Evolutionary conservation across 2,329 filamentous ascomycete genomes (phyloP), one percentile per base, ranked within the genome.

Genomic region (Ilyonectria mors-panacis): DNA sequence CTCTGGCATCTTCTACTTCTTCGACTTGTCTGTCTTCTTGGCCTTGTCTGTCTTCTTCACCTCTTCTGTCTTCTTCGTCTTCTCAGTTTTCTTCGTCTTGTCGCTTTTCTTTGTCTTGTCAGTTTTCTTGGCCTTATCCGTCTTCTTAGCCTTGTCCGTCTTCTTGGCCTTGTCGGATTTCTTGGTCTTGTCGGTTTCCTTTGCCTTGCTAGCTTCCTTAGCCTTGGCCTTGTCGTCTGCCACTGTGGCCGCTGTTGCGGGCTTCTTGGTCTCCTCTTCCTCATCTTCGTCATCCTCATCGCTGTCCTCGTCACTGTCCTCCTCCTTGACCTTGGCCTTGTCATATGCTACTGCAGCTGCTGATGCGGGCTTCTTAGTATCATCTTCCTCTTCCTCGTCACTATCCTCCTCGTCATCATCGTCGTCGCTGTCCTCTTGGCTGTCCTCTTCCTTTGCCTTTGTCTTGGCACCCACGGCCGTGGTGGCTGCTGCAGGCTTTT

Each of bases 191-290:
- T 39, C 54, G 12, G 62, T 58, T 3, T 45, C 33, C 13, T 65
- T 69, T 30, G 28, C 10, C n/a, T 48, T 48, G 45, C 23, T 19
- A 5, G 35, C 15, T 26, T 42, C 15, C 53, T 56, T 44, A 21
- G 28, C 17, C 33, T 58, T 54, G 13, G 60, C 56, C 28, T 67
- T 67, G 28, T 53, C 26, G 13, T 37, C 47, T 44, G 63, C 30
- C 6, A 37, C 56, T 17, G 65, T 54, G 35, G 64, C 17, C 17
- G 55, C 48, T 37, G 42, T 28, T 33, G 33, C 48, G n/a, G 59
- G 57, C 47, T 75, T 72, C 39, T 65, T 64, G 10, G 26, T 71
- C 17, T 63, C 65, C 15, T 65, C 69, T 30, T 71, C 67, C 35
- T 74, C 44, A 2, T 63, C 59, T 19, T 55, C 42, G 2, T 63